These are phyloP conservation scores for Paecilomyces sp. DNA, from an alignment of 2,329 filamentous ascomycete species.

Conservation along the genomic window DNA sequence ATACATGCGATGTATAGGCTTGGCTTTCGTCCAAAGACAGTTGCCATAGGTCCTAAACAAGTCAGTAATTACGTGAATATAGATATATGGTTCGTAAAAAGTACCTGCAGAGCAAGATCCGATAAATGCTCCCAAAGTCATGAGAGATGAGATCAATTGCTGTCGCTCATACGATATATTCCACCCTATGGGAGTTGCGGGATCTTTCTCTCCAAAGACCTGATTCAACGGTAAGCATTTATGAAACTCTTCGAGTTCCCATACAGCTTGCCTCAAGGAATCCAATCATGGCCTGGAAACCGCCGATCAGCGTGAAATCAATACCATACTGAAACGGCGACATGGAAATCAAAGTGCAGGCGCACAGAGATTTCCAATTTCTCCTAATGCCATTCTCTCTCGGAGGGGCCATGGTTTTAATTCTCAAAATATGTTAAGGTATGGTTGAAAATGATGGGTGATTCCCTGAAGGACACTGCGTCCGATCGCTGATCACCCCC, in stretches of 20 bases:
- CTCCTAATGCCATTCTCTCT: constrained; percentile 8
- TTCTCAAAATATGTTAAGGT: background rate
- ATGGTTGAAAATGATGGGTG: background rate
- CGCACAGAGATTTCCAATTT: constrained; percentile 15
- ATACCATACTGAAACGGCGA: constrained; percentile 24
- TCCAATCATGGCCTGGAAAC: constrained; percentile 24
- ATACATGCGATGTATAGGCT: constrained; percentile 44
- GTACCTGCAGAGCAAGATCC: constrained; percentile 31
- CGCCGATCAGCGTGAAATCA: constrained; percentile 23
- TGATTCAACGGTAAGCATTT: constrained; percentile 1
- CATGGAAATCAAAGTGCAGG: constrained; percentile 22
- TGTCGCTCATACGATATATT: constrained; percentile 33
- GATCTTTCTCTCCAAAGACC: constrained; percentile 16
- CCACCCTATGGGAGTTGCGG: constrained; percentile 20
- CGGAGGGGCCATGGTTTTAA: background rate
- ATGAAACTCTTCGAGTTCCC: too few relatives aligned
- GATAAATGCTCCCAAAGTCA: constrained; percentile 41
- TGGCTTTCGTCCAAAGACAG: constrained; percentile 36
- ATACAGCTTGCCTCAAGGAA: constrained; percentile 14
- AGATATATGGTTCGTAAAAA: background rate
- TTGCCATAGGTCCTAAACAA: constrained; percentile 24
- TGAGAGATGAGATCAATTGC: constrained; percentile 39
- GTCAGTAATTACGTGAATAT: background rate
- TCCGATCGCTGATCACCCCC: background rate
- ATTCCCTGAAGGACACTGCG: background rate